phyloP scores from a whole-genome alignment of 2,329 filamentous ascomycete species.

The Graphilbum fragrans region DNA sequence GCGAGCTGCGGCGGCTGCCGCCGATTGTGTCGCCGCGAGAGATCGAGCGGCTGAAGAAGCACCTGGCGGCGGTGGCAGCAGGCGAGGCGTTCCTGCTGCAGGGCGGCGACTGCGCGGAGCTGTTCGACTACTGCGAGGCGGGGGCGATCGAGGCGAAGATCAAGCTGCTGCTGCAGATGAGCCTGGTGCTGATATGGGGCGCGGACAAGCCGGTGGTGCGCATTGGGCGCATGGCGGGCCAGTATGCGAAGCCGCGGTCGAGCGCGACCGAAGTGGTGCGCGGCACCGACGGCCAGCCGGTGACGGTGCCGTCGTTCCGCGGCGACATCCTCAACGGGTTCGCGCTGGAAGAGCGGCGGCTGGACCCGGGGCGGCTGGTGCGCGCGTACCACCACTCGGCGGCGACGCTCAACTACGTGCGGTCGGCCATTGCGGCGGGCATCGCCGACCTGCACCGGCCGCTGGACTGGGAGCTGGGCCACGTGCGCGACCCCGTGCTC shows the following conservation, averaged over 20 bases:
- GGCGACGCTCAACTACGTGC: constrained; percentile 86
- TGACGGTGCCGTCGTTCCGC: constrained; percentile 77
- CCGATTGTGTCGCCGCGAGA: constrained; percentile 71
- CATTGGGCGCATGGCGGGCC: constrained; percentile 91
- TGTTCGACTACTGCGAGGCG: constrained; percentile 92
- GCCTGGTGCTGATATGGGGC: constrained; percentile 87
- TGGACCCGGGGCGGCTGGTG: constrained; percentile 76
- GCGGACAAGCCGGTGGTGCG: constrained; percentile 71
- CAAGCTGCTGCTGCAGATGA: constrained; percentile 95
- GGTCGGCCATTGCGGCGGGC: constrained; percentile 70
- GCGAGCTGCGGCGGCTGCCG: constrained; percentile 56
- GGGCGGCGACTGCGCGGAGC: constrained; percentile 91
- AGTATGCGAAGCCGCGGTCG: constrained; percentile 92
- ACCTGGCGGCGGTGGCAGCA: constrained; percentile 72
- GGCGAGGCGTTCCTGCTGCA: constrained; percentile 91
- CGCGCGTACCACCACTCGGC: constrained; percentile 93
- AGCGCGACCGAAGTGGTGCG: constrained; percentile 68
- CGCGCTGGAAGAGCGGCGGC: constrained; percentile 57
- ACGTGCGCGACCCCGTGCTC: constrained; percentile 72
- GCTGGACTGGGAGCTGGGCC: constrained; percentile 87
- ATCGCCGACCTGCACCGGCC: constrained; percentile 91
- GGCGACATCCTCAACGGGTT: constrained; percentile 95
- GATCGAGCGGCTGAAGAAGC: constrained; percentile 67
- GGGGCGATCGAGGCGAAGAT: constrained; percentile 89
- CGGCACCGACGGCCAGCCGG: constrained; percentile 40